Conservation (phyloP, 805 yeast genomes). For the Sugiyamaella smithiae region DNA sequence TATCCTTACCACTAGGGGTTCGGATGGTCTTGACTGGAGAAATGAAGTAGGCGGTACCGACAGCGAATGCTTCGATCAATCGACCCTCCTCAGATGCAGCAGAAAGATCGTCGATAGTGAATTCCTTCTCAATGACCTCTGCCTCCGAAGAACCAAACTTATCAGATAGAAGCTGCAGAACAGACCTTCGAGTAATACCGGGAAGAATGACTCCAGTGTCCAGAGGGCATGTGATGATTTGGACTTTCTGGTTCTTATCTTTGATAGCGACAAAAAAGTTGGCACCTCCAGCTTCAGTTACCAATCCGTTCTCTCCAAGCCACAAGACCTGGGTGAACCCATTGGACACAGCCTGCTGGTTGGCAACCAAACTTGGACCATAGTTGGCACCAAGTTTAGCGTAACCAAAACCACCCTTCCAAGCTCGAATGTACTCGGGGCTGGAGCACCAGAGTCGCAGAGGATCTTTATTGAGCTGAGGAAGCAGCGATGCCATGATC, state of each 20-base stretch:
- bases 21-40: conserved; percentile 45
- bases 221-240: conserved; percentile 51
- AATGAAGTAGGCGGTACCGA: conserved; percentile 55
- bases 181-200: conserved; percentile 52
- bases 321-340: conserved; percentile 54
- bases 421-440: conserved; percentile 49
- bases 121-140: conserved; percentile 44
- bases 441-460: conserved; percentile 50
- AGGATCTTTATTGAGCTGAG: conserved; percentile 48
- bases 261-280: conserved; percentile 50
- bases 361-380: conserved; percentile 50
- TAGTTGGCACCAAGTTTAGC: conserved; percentile 55
- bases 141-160: conserved; percentile 39
- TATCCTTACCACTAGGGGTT: conserved; percentile 44
- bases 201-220: conserved; percentile 50
- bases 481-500: conserved; percentile 23
- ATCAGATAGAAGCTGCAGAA: conserved; percentile 38
- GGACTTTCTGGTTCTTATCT: conserved; percentile 40
- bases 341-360: conserved; percentile 42
- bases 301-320: conserved; percentile 51
- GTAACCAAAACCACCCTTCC: conserved; percentile 58
- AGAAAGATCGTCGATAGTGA: conserved; percentile 46
- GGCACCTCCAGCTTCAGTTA: conserved; percentile 57
- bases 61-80: conserved; percentile 52
- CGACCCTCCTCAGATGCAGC: conserved; percentile 46